Conservation (phyloP, 2,329 filamentous ascomycete species). For the Rhexocercosporidium sp. region DNA sequence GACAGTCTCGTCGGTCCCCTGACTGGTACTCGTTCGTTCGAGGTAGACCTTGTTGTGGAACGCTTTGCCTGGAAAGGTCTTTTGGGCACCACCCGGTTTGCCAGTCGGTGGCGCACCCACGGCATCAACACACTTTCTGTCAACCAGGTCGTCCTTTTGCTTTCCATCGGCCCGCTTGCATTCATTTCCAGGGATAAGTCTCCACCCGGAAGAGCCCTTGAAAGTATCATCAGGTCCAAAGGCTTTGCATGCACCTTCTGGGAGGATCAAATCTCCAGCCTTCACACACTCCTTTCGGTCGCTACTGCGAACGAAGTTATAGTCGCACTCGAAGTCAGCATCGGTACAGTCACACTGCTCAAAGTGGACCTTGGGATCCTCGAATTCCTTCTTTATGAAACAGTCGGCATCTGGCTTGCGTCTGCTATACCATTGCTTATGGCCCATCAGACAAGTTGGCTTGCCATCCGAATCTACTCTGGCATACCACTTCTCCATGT, state of each 20-base stretch:
- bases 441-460: slow-evolving; percentile 92
- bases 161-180: slow-evolving; percentile 66
- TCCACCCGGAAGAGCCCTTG: slow-evolving; percentile 86
- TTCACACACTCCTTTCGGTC: slow-evolving; percentile 73
- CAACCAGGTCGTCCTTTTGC: slow-evolving; percentile 73
- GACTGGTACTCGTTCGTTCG: slow-evolving; percentile 71
- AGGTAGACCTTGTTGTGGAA: slow-evolving; percentile 72
- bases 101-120: slow-evolving; percentile 61
- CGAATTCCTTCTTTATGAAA: slow-evolving; percentile 85
- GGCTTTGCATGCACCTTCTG: slow-evolving; percentile 73
- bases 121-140: slow-evolving; percentile 76
- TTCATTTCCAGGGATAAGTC: slow-evolving; percentile 83
- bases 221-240: slow-evolving; percentile 64
- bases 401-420: slow-evolving; percentile 89
- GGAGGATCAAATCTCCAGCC: slow-evolving; percentile 65
- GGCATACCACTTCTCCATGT: slow-evolving; percentile 90
- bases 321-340: slow-evolving; percentile 94
- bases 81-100: slow-evolving; percentile 65
- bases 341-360: slow-evolving; percentile 82
- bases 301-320: slow-evolving; percentile 76
- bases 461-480: slow-evolving; percentile 80
- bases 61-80: slow-evolving; percentile 63
- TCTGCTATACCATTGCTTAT: slow-evolving; percentile 84
- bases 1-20: slow-evolving; percentile 73
- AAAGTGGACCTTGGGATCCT: slow-evolving; percentile 72